phyloP scores from a whole-genome alignment of 202 grass and related monocot species.

The Schoenoplectus tabernaemontani region DNA sequence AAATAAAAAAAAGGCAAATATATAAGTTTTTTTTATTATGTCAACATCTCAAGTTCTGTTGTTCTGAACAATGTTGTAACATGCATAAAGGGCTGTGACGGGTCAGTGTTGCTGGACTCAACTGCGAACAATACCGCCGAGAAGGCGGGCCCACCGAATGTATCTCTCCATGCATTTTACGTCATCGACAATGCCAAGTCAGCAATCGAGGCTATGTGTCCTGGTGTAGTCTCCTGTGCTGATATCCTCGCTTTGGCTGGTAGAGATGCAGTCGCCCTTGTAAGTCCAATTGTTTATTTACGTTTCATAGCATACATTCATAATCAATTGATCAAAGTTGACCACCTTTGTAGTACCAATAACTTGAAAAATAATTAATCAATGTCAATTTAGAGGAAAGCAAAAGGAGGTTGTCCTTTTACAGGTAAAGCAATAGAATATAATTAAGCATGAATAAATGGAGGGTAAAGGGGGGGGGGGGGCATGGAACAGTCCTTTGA shows the following conservation, averaged over 20 bases:
- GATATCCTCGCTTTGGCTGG: constrained; percentile 43
- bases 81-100: constrained; percentile 54
- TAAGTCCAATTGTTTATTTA: background rate
- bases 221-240: constrained; percentile 39
- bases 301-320: background rate
- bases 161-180: constrained; percentile 75
- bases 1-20: background rate
- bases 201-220: constrained; percentile 56
- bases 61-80: constrained; percentile 14
- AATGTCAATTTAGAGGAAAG: background rate
- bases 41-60: background rate
- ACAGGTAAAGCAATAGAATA: background rate
- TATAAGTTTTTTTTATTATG: background rate
- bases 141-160: constrained; percentile 73
- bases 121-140: constrained; percentile 45
- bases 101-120: constrained; percentile 60
- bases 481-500: background rate
- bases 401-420: background rate
- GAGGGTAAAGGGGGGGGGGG: background rate
- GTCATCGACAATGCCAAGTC: constrained; percentile 89
- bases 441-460: background rate
- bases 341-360: no score
- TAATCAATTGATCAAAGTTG: background rate
- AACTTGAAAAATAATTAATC: background rate
- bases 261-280: constrained; percentile 49